phyloP scores from a whole-genome alignment of 768 basidiomycete species.

The Amanita pseudoporphyria region DNA sequence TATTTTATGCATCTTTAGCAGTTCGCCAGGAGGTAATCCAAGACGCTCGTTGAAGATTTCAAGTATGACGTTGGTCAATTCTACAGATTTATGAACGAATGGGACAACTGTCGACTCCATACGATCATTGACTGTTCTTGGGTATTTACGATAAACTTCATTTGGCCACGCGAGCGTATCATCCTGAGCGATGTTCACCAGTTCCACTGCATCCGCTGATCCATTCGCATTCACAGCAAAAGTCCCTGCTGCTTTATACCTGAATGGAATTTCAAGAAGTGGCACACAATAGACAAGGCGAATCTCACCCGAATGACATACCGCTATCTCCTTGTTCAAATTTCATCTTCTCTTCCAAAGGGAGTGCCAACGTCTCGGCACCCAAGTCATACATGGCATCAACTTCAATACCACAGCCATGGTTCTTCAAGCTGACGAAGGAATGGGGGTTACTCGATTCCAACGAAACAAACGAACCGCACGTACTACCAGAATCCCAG shows the following conservation, averaged over 20 bases:
- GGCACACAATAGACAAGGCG: background rate
- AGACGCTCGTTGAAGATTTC: constrained; percentile 45
- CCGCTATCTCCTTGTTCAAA: constrained; percentile 48
- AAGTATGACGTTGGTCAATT: constrained; percentile 43
- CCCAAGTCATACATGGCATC: constrained; percentile 48
- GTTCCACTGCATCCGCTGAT: constrained; percentile 46
- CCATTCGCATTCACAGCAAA: constrained; percentile 56
- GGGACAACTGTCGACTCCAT: constrained; percentile 43
- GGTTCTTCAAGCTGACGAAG: constrained; percentile 39
- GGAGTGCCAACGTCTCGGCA: constrained; percentile 41
- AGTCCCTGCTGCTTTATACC: constrained; percentile 56
- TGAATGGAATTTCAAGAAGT: constrained; percentile 9
- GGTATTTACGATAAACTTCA: constrained; percentile 46
- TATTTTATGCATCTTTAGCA: constrained; percentile 32
- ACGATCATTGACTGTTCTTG: constrained; percentile 34
- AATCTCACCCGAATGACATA: constrained; percentile 26
- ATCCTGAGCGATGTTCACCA: constrained; percentile 61
- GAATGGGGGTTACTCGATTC: background rate
- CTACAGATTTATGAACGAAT: constrained; percentile 49
- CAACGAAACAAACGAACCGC: background rate
- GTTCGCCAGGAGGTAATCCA: no score
- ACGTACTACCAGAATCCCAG: constrained; percentile 65
- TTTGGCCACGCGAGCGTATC: constrained; percentile 54
- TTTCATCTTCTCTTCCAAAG: constrained; percentile 46
- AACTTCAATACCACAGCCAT: constrained; percentile 39